Base-by-base conservation (phyloP, 2,329 filamentous ascomycete species). In the Colletotrichum liriopes region DNA sequence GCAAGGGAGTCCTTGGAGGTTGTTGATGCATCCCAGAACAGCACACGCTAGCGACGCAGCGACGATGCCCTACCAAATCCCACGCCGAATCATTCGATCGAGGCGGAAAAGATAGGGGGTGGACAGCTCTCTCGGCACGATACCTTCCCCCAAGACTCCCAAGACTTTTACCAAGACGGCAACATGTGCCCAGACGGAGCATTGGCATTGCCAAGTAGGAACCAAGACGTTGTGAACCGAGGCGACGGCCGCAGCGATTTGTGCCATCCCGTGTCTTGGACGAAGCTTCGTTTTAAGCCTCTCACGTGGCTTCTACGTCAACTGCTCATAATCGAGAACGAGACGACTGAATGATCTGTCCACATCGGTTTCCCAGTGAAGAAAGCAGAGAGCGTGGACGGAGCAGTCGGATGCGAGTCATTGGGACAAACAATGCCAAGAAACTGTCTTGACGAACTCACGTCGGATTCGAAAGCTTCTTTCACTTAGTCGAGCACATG, bases 81-180 rank as follows among this genome's bases (percentile, higher is more conserved):
- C 9, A 18, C 37, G 54, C 35, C 35, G n/a, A 12, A 43, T n/a
- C 45, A n/a, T n/a, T 26, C 37, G 9, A 58, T 58, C 14, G 37
- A 58, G 51, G n/a, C 39, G 37, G 41, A 20, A 47, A 39, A 23
- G 47, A 37, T 62, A 43, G 26, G 39, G 39, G 29, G 39, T 26
- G 29, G 35, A 37, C 3, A 4, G n/a, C 35, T 7, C 43, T 14
- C 29, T 12, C 26, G 20, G 47, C 35, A 9, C 20, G 29, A 45
- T 43, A 12, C 49, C 18, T 23, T 55, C 35, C 8, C 18, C 51
- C 23, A 16, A 26, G 45, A 8, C 20, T 16, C 35, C 69, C 65
- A 70, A 70, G 60, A 61, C 54, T 60, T 51, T 60, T 49, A 39
- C 70, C 70, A 72, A 72, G 70, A 55, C 70, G 70, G 70, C 60